Evolutionary conservation across 768 basidiomycete species (phyloP).

Genomic region (Russula sp.): DNA sequence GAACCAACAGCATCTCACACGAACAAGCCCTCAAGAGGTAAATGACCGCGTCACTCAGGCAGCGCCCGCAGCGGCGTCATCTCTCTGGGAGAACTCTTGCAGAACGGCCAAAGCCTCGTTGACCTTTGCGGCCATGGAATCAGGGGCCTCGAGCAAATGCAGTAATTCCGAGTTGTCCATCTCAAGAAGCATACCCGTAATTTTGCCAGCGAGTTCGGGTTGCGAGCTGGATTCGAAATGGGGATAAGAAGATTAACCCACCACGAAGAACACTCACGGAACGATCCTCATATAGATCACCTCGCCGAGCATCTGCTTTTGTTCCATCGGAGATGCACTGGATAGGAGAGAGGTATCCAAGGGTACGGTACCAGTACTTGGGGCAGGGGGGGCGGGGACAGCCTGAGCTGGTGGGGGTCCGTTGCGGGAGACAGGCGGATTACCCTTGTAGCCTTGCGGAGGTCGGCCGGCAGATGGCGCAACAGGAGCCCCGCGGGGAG

Average conservation of each 20-base stretch:
- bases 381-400: conserved; percentile 43
- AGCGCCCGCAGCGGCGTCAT: conserved; percentile 32
- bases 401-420: conserved; percentile 38
- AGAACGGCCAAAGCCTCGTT: conserved; percentile 87
- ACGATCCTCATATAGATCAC: conserved; percentile 90
- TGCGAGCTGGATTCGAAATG: conserved; percentile 52
- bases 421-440: conserved; percentile 38
- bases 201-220: conserved; percentile 95
- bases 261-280: conserved; percentile 49
- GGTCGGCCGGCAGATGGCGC: conserved; percentile 44
- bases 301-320: conserved; percentile 99
- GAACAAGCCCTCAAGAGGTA: conserved; percentile 3
- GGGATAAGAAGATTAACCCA: conserved; percentile 24
- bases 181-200: conserved; percentile 98
- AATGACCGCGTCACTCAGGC: conserved; percentile 15
- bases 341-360: conserved; percentile 64
- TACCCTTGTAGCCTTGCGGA: conserved; percentile 36
- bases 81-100: conserved; percentile 69
- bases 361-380: conserved; percentile 48
- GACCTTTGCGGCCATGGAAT: conserved; percentile 86
- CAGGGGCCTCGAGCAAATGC: conserved; percentile 77
- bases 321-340: conserved; percentile 67
- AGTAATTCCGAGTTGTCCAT: conserved; percentile 96
- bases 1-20: conserved; percentile 35
- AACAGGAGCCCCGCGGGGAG: conserved; percentile 47